Evolutionary conservation across 257 asterid genomes (phyloP), one percentile per base, ranked within the genome.

Genomic region (Forsythia suspensa): DNA sequence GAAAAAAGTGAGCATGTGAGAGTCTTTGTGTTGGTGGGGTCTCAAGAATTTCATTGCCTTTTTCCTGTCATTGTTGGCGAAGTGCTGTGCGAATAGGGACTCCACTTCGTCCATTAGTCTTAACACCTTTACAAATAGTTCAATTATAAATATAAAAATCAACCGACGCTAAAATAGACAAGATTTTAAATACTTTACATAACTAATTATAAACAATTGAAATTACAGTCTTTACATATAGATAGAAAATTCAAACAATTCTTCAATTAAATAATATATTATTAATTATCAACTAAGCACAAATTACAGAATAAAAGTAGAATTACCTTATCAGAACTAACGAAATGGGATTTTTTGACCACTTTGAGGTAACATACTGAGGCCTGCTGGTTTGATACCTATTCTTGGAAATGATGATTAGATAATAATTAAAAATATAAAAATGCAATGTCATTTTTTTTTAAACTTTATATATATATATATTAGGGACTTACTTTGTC

Each of bases 81-180:
- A 96, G 92, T 96, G 99, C 88, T 89, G 90, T 70, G 97, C 90
- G 96, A 96, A 96, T 85, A 91, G 85, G 85, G 91, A 84, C 93
- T 96, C 99, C 96, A 96, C 97, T 88, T 94, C 97, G 83, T 96
- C 99, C 97, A 94, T 96, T 86, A 92, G 82, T 73, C 96, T 86
- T 52, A 96, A 94, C 79, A 92, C 97, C 99, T 95, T 84, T 79
- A 61, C 75, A 71, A 78, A 73, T 3, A 78, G 20, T 40, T 75
- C 3, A 37, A 29, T 29, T 29, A 29, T 29, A 29, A 29, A 29
- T 29, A 29, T 29, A 29, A 29, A 40, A 44, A 24, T 40, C 29
- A 70, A 63, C 0, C 34, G 34, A 29, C 34, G 1, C 34, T 29
- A 29, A 0, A 29, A 29, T 29, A 29, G 2, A 29, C 34, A 1